Evolutionary conservation across 345 rosid genomes (phyloP).

Genomic region (Pistacia vera): DNA sequence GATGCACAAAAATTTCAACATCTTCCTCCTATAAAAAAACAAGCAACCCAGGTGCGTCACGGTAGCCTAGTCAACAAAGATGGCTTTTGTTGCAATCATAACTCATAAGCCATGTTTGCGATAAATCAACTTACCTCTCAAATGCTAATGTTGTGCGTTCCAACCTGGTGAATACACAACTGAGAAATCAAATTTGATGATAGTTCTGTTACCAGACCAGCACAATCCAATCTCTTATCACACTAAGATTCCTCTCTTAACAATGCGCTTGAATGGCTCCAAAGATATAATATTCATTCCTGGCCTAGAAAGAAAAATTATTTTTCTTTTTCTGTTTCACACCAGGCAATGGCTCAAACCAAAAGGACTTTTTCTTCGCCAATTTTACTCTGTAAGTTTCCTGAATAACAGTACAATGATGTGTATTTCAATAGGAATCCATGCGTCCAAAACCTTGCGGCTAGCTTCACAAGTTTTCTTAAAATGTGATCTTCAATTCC

Average conservation of each 20-base stretch:
- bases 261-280: slow-evolving; percentile 32
- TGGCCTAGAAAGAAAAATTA: not conserved
- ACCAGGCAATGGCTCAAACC: slow-evolving; percentile 42
- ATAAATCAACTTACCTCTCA: slow-evolving; percentile 8
- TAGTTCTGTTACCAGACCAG: slow-evolving; percentile 15
- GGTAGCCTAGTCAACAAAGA: too few species aligned
- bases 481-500: too few species aligned
- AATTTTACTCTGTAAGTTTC: slow-evolving; percentile 27
- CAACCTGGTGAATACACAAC: slow-evolving; percentile 18
- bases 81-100: too few species aligned
- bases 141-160: not conserved
- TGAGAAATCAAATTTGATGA: slow-evolving; percentile 27
- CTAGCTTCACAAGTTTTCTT: too few species aligned
- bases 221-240: slow-evolving; percentile 29
- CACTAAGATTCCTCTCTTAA: slow-evolving; percentile 22
- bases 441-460: too few species aligned
- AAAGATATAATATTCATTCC: slow-evolving; percentile 24
- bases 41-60: too few species aligned
- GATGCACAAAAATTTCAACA: slow-evolving; percentile 67
- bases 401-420: slow-evolving; percentile 17
- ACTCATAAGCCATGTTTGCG: too few species aligned
- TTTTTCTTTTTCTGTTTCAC: not conserved
- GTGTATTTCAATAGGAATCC: slow-evolving; percentile 6
- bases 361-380: slow-evolving; percentile 33
- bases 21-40: slow-evolving; percentile 64